A percentile compares a stretch with the other conserved stretches of the same genome.
Conservation (phyloP, 139 green algal genomes). For the Prasinococcaceae sp. region DNA sequence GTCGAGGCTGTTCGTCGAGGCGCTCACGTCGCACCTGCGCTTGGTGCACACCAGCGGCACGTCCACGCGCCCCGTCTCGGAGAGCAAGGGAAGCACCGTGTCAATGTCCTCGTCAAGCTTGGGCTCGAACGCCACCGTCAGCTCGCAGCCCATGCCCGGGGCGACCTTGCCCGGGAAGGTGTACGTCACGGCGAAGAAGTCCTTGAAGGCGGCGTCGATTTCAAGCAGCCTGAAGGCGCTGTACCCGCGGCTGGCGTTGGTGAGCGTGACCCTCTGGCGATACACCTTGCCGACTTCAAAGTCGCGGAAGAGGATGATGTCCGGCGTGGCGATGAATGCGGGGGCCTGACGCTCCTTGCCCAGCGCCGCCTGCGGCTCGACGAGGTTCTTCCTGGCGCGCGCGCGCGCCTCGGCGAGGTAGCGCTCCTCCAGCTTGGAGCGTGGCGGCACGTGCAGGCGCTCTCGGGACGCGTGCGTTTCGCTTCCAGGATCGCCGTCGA, state of each 20-base stretch:
- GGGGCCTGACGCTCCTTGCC: conserved; percentile 8
- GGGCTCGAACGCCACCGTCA: conserved; percentile 7
- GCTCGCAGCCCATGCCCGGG: conserved; percentile 11
- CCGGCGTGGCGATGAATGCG: conserved; percentile 9
- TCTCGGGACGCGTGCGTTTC: too few species aligned
- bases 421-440: neutral
- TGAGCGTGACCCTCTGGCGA: conserved; percentile 9
- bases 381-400: neutral
- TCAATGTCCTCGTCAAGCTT: conserved; percentile 11
- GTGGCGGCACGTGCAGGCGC: too few species aligned
- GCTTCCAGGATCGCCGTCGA: too few species aligned
- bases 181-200: conserved; percentile 16
- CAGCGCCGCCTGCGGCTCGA: neutral
- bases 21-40: neutral
- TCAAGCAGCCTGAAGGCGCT: conserved; percentile 11
- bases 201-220: neutral
- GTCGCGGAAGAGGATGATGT: conserved; percentile 9
- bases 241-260: conserved; percentile 16
- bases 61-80: conserved; percentile 8
- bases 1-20: neutral
- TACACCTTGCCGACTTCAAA: conserved; percentile 16
- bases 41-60: conserved; percentile 6
- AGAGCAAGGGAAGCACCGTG: conserved; percentile 4
- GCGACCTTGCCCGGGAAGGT: conserved; percentile 8
- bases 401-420: too few species aligned